Base-by-base conservation (phyloP, 2,329 filamentous ascomycete genomes). In the Curvularia spicifera region DNA sequence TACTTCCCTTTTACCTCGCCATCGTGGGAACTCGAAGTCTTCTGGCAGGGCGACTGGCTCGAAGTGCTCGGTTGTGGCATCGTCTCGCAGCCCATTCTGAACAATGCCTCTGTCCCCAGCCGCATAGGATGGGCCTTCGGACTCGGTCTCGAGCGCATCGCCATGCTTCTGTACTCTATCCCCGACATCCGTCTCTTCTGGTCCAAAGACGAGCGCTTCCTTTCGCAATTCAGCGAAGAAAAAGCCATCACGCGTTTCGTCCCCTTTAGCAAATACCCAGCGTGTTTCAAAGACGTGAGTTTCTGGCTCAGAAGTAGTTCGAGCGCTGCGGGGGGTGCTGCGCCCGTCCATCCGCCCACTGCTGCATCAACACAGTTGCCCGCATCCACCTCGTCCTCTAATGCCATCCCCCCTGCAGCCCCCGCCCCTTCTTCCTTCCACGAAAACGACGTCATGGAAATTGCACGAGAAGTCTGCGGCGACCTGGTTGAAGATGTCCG, bases 1-100 rank as follows among this genome's bases (percentile, higher is more conserved):
- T 98, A 95, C 78, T 99, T 99, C 79, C 95, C 95, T 39, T 98
- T 98, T 76, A 99, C 95, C 0, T 93, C 89, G 57, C 95, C 95
- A 0, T 95, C 90, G 6, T 99, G 92, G 91, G 95, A 99, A 76
- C 84, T 99, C 24, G 95, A 99, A 74, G 92, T 99, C 9, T 93
- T 91, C 82, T 97, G 94, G 85, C 89, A 90, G 66, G 93, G 91
- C 29, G 91, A 96, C 74, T 99, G 95, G 95, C 87, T 99, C 33
- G 95, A 99, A 79, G 88, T 98, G 4, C 84, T 99, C 1, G 95
- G 95, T n/a, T 96, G 89, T 69, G 95, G 95, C 35, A 87, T 99
- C 35, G 89, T 95, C 42, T 87, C 91, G 75, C 95, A 99, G 76
- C 83, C 89, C 28, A 83, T 99, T 35, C 86, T 95, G 60, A 85